Evolutionary conservation across 345 rosid species (phyloP), one percentile per base, ranked within the genome.

Genomic region (Stellera chamaejasme): DNA sequence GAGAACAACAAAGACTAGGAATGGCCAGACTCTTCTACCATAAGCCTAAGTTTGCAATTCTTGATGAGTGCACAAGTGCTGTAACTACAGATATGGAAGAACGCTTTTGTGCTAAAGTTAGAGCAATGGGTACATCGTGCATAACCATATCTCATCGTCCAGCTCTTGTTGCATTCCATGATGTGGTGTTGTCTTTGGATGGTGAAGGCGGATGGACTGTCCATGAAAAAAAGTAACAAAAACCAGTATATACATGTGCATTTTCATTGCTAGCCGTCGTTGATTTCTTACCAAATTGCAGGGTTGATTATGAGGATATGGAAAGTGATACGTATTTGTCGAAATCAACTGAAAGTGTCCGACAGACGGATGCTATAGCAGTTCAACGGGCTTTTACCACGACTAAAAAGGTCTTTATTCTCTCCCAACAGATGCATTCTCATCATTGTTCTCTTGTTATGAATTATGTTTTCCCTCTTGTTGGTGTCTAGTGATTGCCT

Each of bases 11-110:
- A 68, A 84, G 96, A 68, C 71, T 93, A 69, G 99, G 99, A 59
- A 93, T 93, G 97, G 99, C 99, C 53, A 82, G 99, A 67, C 66
- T 93, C 58, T 93, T 93, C 72, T 93, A 87, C 65, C 99, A 93
- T 76, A 93, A 75, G 75, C 99, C 99, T 66, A 93, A 83, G 67
- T 93, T 93, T 90, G 99, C 99, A 62, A 93, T 93, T 79, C 97
- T 93, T 73, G 99, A 93, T 70, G 99, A 93, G 74, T 93, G 99
- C 80, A 93, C 99, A 48, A 93, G 99, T 80, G 99, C 99, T 60
- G 99, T 93, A 64, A 90, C 99, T 26, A 93, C 96, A 44, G 99
- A 85, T 70, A 93, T 93, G 99, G 99, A 93, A 75, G 96, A 93
- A 72, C 84, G 97, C 5, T 93, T 93, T 69, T 92, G 96, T 69